phyloP scores from a whole-genome alignment of 495 filamentous ascomycete species.

The Aspergillus saccharolyticus region DNA sequence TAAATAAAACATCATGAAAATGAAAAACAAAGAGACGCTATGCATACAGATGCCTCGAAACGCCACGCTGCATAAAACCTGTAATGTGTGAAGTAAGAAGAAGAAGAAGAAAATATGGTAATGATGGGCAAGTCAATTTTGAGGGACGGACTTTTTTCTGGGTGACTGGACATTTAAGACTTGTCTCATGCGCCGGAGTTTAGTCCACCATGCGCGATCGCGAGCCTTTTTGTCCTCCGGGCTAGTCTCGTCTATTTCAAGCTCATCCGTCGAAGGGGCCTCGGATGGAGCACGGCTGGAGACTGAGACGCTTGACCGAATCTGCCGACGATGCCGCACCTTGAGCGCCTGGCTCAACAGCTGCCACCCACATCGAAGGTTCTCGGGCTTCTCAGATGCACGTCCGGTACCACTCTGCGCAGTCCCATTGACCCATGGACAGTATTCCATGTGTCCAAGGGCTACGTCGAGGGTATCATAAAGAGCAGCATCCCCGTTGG shows the following conservation, averaged over 20 bases:
- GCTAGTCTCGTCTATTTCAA: conserved; percentile 24
- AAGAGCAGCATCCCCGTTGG: conserved; percentile 53
- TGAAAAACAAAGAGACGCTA: neutral
- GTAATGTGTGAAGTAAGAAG: neutral
- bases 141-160: conserved; percentile 19
- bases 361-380: conserved; percentile 44
- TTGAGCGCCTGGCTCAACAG: conserved; percentile 36
- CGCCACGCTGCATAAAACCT: neutral
- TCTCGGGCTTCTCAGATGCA: conserved; percentile 27
- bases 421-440: conserved; percentile 65
- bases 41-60: neutral
- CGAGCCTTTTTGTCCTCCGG: conserved; percentile 35
- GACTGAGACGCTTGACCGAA: conserved; percentile 27
- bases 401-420: conserved; percentile 50
- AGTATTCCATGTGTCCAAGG: conserved; percentile 72
- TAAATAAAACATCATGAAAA: neutral
- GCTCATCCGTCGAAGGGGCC: conserved; percentile 19
- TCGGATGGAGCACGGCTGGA: conserved; percentile 24
- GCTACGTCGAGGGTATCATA: conserved; percentile 58
- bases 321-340: conserved; percentile 34
- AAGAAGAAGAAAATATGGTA: neutral
- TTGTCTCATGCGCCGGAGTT: conserved; percentile 45
- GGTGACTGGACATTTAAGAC: conserved; percentile 41
- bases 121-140: conserved; percentile 5
- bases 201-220: conserved; percentile 50